These are phyloP conservation scores for Penicillium sp. DNA, from an alignment of 2,329 filamentous ascomycete genomes.

Conservation along the genomic window DNA sequence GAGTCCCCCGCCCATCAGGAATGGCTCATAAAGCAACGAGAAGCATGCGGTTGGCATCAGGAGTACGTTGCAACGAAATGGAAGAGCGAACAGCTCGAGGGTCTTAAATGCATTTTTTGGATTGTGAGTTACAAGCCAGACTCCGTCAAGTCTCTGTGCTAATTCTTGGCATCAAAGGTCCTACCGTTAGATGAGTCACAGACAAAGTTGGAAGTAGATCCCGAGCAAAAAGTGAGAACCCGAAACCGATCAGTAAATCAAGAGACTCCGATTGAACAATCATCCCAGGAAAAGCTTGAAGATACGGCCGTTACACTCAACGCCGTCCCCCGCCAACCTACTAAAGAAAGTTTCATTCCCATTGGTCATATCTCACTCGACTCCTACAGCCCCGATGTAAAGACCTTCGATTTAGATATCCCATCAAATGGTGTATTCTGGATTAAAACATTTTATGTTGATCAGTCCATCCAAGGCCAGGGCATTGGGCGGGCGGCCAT, in stretches of 20 bases:
- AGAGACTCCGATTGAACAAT: background rate
- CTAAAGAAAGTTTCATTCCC: constrained; percentile 14
- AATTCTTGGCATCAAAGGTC: constrained; percentile 1
- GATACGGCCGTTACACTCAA: constrained; percentile 22
- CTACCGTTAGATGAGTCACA: constrained; percentile 10
- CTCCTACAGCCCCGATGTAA: constrained; percentile 13
- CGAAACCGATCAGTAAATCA: background rate
- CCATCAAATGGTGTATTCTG: constrained; percentile 16
- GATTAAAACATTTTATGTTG: constrained; percentile 24
- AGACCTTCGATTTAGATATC: constrained; percentile 9
- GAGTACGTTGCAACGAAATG: constrained; percentile 20
- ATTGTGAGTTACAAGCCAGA: constrained; percentile 14
- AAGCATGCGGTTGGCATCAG: constrained; percentile 21
- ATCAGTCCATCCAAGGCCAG: constrained; percentile 12
- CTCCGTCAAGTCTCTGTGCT: background rate
- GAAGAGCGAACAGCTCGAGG: constrained; percentile 14
- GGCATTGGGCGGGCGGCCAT: constrained; percentile 24
- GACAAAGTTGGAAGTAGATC: background rate
- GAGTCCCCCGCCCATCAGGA: constrained; percentile 13
- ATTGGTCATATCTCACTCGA: constrained; percentile 26
- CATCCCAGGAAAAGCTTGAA: background rate
- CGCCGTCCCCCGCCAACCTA: constrained; percentile 12
- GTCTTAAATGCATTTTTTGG: constrained; percentile 26
- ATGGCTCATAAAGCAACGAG: constrained; percentile 17
- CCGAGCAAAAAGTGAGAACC: background rate